Conservation (phyloP, 176 grass and related monocot genomes). For the Oryza glumipatula region DNA sequence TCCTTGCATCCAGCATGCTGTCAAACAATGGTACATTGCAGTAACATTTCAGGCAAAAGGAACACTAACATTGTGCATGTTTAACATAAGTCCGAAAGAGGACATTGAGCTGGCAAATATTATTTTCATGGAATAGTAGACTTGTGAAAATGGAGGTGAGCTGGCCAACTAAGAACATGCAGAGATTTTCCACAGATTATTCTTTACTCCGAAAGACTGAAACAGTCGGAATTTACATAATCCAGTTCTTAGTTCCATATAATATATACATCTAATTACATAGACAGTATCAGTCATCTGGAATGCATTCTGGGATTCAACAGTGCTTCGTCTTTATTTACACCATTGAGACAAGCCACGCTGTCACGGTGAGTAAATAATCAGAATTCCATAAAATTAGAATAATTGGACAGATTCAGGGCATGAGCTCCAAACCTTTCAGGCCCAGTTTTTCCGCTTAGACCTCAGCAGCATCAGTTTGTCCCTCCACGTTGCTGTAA, state of each 20-base stretch:
- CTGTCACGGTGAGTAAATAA: background rate
- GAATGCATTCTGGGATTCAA: conserved; percentile 28
- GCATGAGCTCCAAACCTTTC: conserved; percentile 33
- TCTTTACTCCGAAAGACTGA: conserved; percentile 13
- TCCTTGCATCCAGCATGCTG: no score
- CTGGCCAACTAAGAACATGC: background rate
- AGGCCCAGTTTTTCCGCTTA: conserved; percentile 84
- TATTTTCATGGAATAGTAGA: background rate
- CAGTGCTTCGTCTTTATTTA: conserved; percentile 52
- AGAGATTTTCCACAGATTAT: background rate
- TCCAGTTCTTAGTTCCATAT: conserved; percentile 22
- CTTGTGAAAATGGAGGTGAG: background rate
- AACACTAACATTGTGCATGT: no score
- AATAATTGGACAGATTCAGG: background rate
- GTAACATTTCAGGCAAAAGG: no score
- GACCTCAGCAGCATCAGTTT: conserved; percentile 70
- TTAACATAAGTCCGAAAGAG: no score
- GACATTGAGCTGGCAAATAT: no score
- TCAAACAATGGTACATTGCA: no score
- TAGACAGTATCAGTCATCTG: conserved; percentile 27
- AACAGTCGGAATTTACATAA: conserved; percentile 40
- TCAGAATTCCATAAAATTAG: background rate
- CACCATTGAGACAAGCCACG: conserved; percentile 26
- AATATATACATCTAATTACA: conserved; percentile 52
- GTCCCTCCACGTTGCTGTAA: conserved; percentile 77